phyloP scores from a whole-genome alignment of 2,329 filamentous ascomycete genomes.

The Ceratocystis destructans region DNA sequence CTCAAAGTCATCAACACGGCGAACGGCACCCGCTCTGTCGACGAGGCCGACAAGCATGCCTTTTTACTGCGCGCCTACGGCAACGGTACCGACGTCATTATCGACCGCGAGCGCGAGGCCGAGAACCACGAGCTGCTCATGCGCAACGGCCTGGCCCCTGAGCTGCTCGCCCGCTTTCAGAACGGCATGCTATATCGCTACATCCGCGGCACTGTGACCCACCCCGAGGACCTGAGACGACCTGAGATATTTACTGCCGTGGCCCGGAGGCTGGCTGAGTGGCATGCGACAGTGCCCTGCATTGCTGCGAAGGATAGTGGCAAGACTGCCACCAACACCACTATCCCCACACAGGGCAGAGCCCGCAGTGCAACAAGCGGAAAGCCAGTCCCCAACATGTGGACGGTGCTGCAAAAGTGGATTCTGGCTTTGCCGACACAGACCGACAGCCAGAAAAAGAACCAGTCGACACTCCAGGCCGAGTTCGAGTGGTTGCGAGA shows the following conservation, averaged over 20 bases:
- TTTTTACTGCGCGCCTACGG: slow-evolving; percentile 88
- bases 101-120: slow-evolving; percentile 78
- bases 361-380: slow-evolving; percentile 40
- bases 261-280: slow-evolving; percentile 72
- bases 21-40: slow-evolving; percentile 50
- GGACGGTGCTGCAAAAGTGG: slow-evolving; percentile 96
- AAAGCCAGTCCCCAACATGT: slow-evolving; percentile 71
- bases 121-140: slow-evolving; percentile 77
- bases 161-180: slow-evolving; percentile 78
- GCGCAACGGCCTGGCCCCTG: slow-evolving; percentile 66
- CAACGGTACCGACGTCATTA: slow-evolving; percentile 83
- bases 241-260: slow-evolving; percentile 69
- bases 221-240: slow-evolving; percentile 63
- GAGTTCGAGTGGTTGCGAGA: slow-evolving; percentile 59
- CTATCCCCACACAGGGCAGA: not conserved
- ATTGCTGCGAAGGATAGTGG: slow-evolving; percentile 29
- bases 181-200: slow-evolving; percentile 95
- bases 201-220: slow-evolving; percentile 66
- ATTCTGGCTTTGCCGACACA: slow-evolving; percentile 66
- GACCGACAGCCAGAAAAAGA: slow-evolving; percentile 53
- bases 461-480: slow-evolving; percentile 54
- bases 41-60: slow-evolving; percentile 70
- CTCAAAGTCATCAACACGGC: slow-evolving; percentile 61
- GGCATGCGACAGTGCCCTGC: slow-evolving; percentile 66
- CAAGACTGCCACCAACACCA: slow-evolving; percentile 22